These are phyloP conservation scores for Penicillium robsamsonii DNA, from an alignment of 495 filamentous ascomycete species.

Conservation along the genomic window DNA sequence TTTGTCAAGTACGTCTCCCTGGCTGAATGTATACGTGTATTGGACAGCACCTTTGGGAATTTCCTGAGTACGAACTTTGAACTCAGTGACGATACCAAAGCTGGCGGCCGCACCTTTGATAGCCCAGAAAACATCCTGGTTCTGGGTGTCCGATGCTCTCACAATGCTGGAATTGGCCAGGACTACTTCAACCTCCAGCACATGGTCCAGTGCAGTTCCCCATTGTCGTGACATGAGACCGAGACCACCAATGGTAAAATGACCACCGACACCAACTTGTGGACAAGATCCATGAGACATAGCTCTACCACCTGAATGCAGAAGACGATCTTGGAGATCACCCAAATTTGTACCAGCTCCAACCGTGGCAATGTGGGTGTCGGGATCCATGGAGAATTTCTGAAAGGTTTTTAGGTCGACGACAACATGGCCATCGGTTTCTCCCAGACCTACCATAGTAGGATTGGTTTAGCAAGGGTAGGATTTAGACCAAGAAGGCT, in stretches of 20 bases:
- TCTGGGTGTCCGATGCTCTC: slow-evolving; percentile 32
- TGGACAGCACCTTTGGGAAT: slow-evolving; percentile 32
- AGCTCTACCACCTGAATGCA: slow-evolving; percentile 59
- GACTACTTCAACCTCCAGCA: slow-evolving; percentile 61
- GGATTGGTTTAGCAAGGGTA: slow-evolving; percentile 42
- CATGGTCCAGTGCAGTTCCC: slow-evolving; percentile 63
- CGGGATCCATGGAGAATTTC: slow-evolving; percentile 51
- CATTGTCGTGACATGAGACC: slow-evolving; percentile 61
- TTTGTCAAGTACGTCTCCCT: slow-evolving; percentile 30
- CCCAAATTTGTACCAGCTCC: slow-evolving; percentile 63
- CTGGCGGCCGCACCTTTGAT: slow-evolving; percentile 46
- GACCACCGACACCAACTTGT: slow-evolving; percentile 69
- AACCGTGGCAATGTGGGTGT: slow-evolving; percentile 58
- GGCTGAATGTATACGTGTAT: slow-evolving; percentile 38
- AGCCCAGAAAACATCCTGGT: slow-evolving; percentile 55
- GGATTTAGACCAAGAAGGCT: neutral
- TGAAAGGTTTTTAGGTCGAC: slow-evolving; percentile 48
- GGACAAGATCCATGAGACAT: slow-evolving; percentile 67
- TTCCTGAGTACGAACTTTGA: slow-evolving; percentile 43
- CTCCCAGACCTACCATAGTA: slow-evolving; percentile 46
- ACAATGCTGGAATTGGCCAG: slow-evolving; percentile 56
- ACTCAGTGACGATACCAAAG: slow-evolving; percentile 50
- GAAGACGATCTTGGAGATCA: slow-evolving; percentile 58
- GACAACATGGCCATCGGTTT: slow-evolving; percentile 40
- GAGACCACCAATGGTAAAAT: slow-evolving; percentile 68